These are phyloP conservation scores for Graphilbum ipis-grandicollis DNA, from an alignment of 2,329 filamentous ascomycete species.

Conservation along the genomic window DNA sequence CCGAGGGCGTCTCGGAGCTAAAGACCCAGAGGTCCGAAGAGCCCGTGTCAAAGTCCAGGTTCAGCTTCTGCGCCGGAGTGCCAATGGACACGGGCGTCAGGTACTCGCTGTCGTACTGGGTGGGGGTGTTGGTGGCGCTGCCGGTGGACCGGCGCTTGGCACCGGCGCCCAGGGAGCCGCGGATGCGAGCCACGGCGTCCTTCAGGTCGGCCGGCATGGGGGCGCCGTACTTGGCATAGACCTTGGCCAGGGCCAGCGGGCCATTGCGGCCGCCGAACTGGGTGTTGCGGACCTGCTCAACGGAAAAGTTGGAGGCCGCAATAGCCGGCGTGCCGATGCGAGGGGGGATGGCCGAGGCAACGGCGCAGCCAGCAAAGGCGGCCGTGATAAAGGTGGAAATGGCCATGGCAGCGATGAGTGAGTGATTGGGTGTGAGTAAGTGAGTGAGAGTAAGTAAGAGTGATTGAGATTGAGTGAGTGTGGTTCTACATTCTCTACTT, in stretches of 20 bases:
- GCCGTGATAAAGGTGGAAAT: slow-evolving; percentile 1
- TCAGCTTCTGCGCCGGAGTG: slow-evolving; percentile 14
- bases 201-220: slow-evolving; percentile 16
- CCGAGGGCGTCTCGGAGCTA: slow-evolving; percentile 12
- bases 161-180: slow-evolving; percentile 1
- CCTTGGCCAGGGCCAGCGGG: slow-evolving; percentile 17
- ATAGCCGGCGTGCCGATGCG: slow-evolving; percentile 2
- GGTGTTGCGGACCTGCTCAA: slow-evolving; percentile 13
- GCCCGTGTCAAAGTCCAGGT: slow-evolving; percentile 17
- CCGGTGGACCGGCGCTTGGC: slow-evolving; percentile 14
- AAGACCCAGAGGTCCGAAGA: slow-evolving; percentile 20
- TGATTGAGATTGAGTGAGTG: too few relatives aligned
- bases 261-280: slow-evolving; percentile 15
- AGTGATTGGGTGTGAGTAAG: not conserved
- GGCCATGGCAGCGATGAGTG: slow-evolving; percentile 3
- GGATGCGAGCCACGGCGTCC: slow-evolving; percentile 11
- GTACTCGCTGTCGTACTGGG: slow-evolving; percentile 19
- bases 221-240: slow-evolving; percentile 20
- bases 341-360: slow-evolving; percentile 4
- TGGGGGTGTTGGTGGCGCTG: slow-evolving; percentile 13
- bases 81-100: slow-evolving; percentile 23
- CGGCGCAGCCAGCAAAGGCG: slow-evolving; percentile 2
- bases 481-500: too few relatives aligned
- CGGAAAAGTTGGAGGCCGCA: slow-evolving; percentile 1
- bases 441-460: not conserved